Evolutionary conservation across 371 early-diverging fungal genomes (phyloP).

Genomic region (Syncephalastrum racemosum): DNA sequence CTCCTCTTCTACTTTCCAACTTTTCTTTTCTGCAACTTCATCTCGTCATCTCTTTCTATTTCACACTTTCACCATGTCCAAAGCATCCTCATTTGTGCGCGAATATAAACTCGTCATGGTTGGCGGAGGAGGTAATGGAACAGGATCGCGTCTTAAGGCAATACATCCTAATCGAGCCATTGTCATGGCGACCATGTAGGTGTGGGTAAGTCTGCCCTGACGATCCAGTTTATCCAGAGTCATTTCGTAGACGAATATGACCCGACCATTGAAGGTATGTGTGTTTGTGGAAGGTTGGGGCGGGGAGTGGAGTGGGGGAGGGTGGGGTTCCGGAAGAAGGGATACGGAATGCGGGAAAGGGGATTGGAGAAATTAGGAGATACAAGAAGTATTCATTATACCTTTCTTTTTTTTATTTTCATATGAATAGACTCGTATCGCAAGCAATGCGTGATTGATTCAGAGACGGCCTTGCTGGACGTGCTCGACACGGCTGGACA

Average conservation of each 20-base stretch:
- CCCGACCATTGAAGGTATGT: constrained; percentile 85
- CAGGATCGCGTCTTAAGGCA: neutral
- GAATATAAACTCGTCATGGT: constrained; percentile 84
- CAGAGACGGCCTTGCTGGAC: constrained; percentile 81
- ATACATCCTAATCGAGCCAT: too few species aligned
- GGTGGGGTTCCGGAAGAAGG: neutral
- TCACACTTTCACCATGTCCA: constrained; percentile 29
- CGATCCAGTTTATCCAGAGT: constrained; percentile 88
- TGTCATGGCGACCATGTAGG: constrained; percentile 28
- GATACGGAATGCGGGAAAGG: constrained; percentile 4
- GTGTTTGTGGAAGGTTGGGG: too few species aligned
- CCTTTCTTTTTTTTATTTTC: constrained; percentile 7
- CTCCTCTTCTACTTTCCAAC: neutral
- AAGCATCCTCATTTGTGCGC: constrained; percentile 57
- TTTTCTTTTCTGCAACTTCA: constrained; percentile 2
- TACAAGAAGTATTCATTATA: neutral
- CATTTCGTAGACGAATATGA: constrained; percentile 93
- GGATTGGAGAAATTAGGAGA: neutral
- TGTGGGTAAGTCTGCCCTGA: constrained; percentile 85
- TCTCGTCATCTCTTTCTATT: neutral
- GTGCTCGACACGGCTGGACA: constrained; percentile 94
- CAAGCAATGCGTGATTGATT: constrained; percentile 85
- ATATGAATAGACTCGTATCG: constrained; percentile 80
- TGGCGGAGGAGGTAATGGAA: constrained; percentile 75
- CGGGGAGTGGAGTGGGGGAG: too few species aligned